Conservation (phyloP, 352 stramenopile species). For the Phytophthora uliginosa region DNA sequence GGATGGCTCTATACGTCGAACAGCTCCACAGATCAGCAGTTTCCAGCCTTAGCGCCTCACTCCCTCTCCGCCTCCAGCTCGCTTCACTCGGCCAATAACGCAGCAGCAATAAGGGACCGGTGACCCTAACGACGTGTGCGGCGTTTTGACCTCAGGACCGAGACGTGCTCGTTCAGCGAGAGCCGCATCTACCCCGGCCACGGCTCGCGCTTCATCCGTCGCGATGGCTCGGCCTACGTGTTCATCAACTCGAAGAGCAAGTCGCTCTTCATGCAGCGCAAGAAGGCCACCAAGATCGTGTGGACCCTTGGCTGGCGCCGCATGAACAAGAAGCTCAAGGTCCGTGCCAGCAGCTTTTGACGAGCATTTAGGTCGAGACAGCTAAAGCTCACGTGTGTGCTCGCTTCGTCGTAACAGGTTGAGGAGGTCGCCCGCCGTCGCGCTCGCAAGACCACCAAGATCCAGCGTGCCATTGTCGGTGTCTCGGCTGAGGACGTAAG, state of each 20-base stretch:
- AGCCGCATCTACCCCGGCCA: conserved; percentile 98
- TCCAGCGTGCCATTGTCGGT: conserved; percentile 98
- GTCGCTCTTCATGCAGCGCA: conserved; percentile 98
- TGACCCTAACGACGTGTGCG: conserved; percentile 30
- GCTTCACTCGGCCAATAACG: background rate
- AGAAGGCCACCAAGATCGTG: conserved; percentile 99
- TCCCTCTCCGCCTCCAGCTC: conserved; percentile 3
- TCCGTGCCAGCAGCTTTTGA: conserved; percentile 35
- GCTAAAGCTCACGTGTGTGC: conserved; percentile 6
- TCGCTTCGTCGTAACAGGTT: conserved; percentile 44
- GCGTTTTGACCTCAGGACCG: conserved; percentile 66
- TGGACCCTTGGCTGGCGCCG: conserved; percentile 98
- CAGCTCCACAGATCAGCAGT: conserved; percentile 20
- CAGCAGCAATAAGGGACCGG: conserved; percentile 1
- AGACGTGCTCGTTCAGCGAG: conserved; percentile 93
- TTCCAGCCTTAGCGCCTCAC: background rate
- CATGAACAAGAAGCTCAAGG: conserved; percentile 99
- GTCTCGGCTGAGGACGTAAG: conserved; percentile 95
- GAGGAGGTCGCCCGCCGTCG: conserved; percentile 87
- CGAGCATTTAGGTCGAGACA: background rate
- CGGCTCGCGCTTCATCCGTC: conserved; percentile 98
- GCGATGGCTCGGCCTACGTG: conserved; percentile 96
- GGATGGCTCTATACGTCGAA: background rate
- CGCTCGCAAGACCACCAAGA: conserved; percentile 96
- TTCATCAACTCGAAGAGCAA: conserved; percentile 98